These are phyloP conservation scores for Abortiporus biennis DNA, from an alignment of 1,284 basidiomycete species.

Conservation along the genomic window DNA sequence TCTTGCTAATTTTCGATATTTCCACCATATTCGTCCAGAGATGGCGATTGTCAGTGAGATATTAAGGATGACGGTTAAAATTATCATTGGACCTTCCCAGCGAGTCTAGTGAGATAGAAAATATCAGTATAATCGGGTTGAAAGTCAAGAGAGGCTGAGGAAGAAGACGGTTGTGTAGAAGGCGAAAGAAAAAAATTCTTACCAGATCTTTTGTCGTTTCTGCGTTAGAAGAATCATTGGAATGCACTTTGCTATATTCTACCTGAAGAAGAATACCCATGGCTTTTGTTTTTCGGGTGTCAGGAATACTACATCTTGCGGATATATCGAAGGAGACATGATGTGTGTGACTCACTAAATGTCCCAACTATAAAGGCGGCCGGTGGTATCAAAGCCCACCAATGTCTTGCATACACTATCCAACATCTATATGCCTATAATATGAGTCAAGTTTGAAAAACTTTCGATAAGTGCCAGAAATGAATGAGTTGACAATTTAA, in stretches of 20 bases:
- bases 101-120: not conserved
- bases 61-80: constrained; percentile 1
- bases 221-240: not conserved
- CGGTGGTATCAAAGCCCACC: constrained; percentile 1
- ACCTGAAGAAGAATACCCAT: constrained; percentile 4
- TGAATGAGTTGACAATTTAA: not conserved
- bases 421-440: constrained; percentile 5
- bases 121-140: too few species aligned
- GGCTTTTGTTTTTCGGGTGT: too few species aligned
- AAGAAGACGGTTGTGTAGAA: not conserved
- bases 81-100: constrained; percentile 2
- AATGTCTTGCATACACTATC: constrained; percentile 2
- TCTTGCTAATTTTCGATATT: not conserved
- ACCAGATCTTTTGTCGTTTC: constrained; percentile 1
- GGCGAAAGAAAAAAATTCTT: not conserved
- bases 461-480: not conserved
- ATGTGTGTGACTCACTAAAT: constrained; percentile 1
- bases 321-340: too few species aligned
- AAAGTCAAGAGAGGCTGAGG: too few species aligned
- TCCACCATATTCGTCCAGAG: not conserved
- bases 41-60: constrained; percentile 1
- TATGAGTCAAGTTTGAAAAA: not conserved
- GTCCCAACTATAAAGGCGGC: not conserved
- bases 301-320: too few species aligned
- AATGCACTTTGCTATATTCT: constrained; percentile 1